Conservation (phyloP, 2,329 filamentous ascomycete species). For the Shiraia bambusicola region DNA sequence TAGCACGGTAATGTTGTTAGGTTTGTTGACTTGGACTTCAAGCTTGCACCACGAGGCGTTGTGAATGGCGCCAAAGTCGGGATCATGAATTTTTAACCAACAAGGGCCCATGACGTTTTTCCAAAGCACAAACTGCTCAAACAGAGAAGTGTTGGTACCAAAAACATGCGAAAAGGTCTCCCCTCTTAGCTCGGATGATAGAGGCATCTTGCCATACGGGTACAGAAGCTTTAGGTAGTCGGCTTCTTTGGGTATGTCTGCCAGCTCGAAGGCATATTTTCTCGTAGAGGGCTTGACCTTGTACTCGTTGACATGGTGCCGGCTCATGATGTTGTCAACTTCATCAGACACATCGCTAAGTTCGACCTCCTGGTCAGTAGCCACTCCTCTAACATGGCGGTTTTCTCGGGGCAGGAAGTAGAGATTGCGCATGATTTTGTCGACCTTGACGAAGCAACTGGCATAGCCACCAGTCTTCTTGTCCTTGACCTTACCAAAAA, state of each 20-base stretch:
- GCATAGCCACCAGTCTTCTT: constrained; percentile 76
- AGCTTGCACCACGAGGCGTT: constrained; percentile 98
- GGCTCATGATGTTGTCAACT: constrained; percentile 84
- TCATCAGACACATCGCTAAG: constrained; percentile 91
- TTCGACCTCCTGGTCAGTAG: constrained; percentile 74
- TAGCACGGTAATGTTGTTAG: constrained; percentile 70
- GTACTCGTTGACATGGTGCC: constrained; percentile 80
- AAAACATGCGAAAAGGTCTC: constrained; percentile 95
- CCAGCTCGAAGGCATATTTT: constrained; percentile 94
- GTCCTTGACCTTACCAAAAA: constrained; percentile 95
- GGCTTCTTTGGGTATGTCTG: constrained; percentile 80
- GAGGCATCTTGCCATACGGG: constrained; percentile 77
- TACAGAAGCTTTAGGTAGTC: constrained; percentile 97
- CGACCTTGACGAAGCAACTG: constrained; percentile 93
- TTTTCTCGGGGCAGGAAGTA: constrained; percentile 84
- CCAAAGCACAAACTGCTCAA: constrained; percentile 98
- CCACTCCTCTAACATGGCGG: constrained; percentile 60
- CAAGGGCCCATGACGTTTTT: constrained; percentile 99
- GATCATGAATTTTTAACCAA: constrained; percentile 88
- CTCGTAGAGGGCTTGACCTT: constrained; percentile 89
- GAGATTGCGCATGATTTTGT: constrained; percentile 89
- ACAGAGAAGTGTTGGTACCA: constrained; percentile 87
- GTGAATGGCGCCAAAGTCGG: constrained; percentile 79
- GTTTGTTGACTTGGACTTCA: constrained; percentile 78
- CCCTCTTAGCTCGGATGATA: constrained; percentile 71